Conservation (phyloP, 495 filamentous ascomycete species). For the Trichoderma gamsii region DNA sequence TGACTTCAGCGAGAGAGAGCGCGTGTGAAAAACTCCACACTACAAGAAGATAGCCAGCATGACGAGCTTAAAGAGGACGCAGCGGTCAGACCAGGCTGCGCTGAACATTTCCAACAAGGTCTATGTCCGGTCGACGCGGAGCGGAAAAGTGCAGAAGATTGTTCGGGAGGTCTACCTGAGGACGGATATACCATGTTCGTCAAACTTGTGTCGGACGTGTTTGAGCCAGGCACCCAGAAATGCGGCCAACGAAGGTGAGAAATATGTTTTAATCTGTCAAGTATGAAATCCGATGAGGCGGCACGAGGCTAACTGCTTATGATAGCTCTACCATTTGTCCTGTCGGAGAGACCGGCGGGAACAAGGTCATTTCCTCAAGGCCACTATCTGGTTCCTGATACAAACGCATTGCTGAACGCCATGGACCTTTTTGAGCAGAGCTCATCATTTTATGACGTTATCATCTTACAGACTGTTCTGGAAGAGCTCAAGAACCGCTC, state of each 20-base stretch:
- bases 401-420: constrained; percentile 89
- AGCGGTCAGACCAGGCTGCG: constrained; percentile 59
- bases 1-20: neutral
- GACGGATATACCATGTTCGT: constrained; percentile 96
- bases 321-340: constrained; percentile 70
- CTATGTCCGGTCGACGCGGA: constrained; percentile 86
- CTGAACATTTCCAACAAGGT: constrained; percentile 84
- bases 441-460: constrained; percentile 87
- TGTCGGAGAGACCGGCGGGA: constrained; percentile 79
- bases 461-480: constrained; percentile 90
- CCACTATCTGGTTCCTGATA: constrained; percentile 93
- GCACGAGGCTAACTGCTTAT: constrained; percentile 19
- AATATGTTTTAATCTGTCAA: neutral
- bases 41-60: constrained; percentile 42
- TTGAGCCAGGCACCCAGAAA: constrained; percentile 63
- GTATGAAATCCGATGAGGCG: neutral
- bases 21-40: constrained; percentile 17
- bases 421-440: constrained; percentile 95
- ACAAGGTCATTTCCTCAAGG: constrained; percentile 75
- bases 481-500: constrained; percentile 94
- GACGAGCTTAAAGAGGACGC: constrained; percentile 80
- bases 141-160: constrained; percentile 97
- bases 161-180: constrained; percentile 93
- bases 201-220: constrained; percentile 74
- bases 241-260: constrained; percentile 67